A percentile compares a stretch with the other conserved stretches of the same genome.
Evolutionary conservation across 495 filamentous ascomycete species (phyloP).

Genomic region (Neurospora hispaniola): DNA sequence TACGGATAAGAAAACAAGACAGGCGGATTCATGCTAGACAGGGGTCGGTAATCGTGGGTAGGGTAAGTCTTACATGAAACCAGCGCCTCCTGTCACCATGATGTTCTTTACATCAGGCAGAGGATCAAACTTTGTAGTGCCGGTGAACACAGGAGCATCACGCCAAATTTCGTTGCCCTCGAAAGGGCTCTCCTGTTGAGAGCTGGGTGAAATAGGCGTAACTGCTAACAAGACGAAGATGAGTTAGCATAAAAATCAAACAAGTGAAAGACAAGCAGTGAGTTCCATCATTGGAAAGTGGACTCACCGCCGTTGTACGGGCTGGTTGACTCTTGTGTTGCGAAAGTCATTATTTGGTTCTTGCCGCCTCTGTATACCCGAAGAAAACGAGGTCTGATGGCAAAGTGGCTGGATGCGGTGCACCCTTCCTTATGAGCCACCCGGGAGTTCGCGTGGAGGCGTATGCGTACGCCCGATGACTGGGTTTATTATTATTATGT

Average conservation of each 20-base stretch:
- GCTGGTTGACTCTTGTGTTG: background rate
- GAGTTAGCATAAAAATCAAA: background rate
- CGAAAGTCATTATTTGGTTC: background rate
- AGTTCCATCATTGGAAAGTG: background rate
- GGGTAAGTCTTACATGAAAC: slow-evolving; percentile 50
- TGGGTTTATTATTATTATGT: background rate
- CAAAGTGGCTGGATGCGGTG: background rate
- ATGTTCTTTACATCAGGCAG: slow-evolving; percentile 55
- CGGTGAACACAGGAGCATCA: slow-evolving; percentile 52
- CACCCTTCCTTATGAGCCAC: background rate
- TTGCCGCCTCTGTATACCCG: background rate
- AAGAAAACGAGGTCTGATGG: background rate
- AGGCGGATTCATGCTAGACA: background rate
- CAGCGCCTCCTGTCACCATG: slow-evolving; percentile 61
- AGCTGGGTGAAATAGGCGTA: background rate
- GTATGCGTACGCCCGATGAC: background rate
- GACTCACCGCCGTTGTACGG: background rate
- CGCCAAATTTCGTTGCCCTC: slow-evolving; percentile 48
- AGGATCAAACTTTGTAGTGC: slow-evolving; percentile 53
- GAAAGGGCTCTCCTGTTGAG: slow-evolving; percentile 29
- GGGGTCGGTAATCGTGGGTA: slow-evolving; percentile 4
- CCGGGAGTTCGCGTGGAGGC: background rate
- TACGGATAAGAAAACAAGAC: background rate
- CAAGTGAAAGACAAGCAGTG: background rate
- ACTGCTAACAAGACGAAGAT: background rate